Evolutionary conservation across 2,329 filamentous ascomycete species (phyloP), one percentile per base, ranked within the genome.

Genomic region (Pseudophaeomoniella oleicola): DNA sequence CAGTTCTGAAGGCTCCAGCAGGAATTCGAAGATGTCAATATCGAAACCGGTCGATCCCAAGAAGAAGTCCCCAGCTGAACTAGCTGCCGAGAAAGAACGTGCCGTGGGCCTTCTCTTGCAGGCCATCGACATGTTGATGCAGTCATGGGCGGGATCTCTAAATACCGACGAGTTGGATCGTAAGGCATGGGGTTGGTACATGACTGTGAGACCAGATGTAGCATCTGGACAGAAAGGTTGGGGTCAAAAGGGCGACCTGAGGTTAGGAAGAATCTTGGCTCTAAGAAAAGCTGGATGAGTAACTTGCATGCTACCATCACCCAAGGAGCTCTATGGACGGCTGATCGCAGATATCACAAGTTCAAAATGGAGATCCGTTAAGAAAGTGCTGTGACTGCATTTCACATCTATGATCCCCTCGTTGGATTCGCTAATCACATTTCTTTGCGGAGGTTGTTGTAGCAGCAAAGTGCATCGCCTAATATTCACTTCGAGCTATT

Each of bases 151-250:
- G 1, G 12, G 11, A 4, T 67, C 73, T 18, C 53, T 92, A 19
- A 66, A 58, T 16, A 58, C 60, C 3, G 64, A 70, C 12, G 82
- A 93, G 48, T 61, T 93, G 36, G 82, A 93, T 51, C 67, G 69
- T 42, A 71, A 76, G 40, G 81, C 83, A 13, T 92, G 84, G 82
- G 63, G 63, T 9, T 93, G 85, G 85, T 93, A 93, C 56, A 64
- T 80, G 2, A 68, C 71, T 15, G 74, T 87, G 14, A 66, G 86
- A 43, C 85, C 85, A 1, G 77, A 83, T 14, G 80, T 93, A 2
- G 75, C 81, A 40, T 59, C 67, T 39, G 86, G 85, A 0, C 72
- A 73, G 34, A 72, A 75, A 14, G 85, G 86, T 2, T 93, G 85
- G 85, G 85, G 85, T 17, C 81, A 79, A 10, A 90, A 88, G 55